Base-by-base conservation (phyloP, 2,329 filamentous ascomycete genomes). In the Tothia fuscella region DNA sequence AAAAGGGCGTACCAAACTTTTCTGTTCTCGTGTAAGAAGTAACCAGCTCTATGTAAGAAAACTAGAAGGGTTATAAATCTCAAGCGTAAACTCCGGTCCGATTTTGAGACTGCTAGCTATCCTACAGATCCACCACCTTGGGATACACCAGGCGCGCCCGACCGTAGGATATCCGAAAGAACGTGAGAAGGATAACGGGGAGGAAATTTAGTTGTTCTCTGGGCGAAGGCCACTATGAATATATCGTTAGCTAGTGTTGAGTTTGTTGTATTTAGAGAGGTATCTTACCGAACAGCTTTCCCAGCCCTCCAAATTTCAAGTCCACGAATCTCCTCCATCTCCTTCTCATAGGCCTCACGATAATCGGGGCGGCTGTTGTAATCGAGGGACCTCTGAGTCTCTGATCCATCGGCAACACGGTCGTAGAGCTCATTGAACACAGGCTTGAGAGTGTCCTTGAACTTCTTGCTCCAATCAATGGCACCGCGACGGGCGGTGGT, bases 241-340 rank as follows among this genome's bases (percentile, higher is more conserved):
- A 17, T 9, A 17, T 2, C 3, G 12, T 41, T 34, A 41, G 39
- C 14, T 22, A 12, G 16, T 16, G 12, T 6, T 3, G 2, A 10
- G n/a, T 13, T n/a, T 5, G 16, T 4, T 5, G 13, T 25, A 21
- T 21, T 41, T 2, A 17, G 16, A 26, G 6, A 13, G 16, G 6
- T 16, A 20, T 30, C 42, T 28, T 37, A 54, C 53, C 89, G 82
- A 58, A 98, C 91, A 56, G 91, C 85, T 80, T 95, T 96, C 66
- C 91, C 91, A 51, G 91, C 91, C 61, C 84, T 79, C 91, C 91
- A 98, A 78, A 98, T 98, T 78, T 98, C 91, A 60, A 98, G 72
- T 61, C 87, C 77, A 59, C 89, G 83, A 72, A 98, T 96, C 74
- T 96, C 91, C 72, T 94, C 74, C 80, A 98, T 84, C 82, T 98